A percentile compares a stretch with the other conserved stretches of the same genome.
Conservation (phyloP, 2,329 filamentous ascomycete genomes). For the Pseudocercospora macadamiae region DNA sequence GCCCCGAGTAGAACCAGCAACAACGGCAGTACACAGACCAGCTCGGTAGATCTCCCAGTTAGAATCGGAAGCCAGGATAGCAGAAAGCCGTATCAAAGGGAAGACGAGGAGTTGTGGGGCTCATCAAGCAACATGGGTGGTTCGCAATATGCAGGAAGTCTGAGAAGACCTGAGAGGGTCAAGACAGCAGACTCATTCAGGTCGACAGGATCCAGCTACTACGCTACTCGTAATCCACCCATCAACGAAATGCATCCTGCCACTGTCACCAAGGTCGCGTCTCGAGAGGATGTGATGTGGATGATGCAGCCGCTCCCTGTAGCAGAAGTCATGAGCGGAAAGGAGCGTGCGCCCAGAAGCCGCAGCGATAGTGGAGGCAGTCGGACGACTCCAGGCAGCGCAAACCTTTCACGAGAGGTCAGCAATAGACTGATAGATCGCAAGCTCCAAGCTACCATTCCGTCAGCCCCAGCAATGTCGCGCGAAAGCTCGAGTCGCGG, state of each 20-base stretch:
- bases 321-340: slow-evolving; percentile 88
- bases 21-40: slow-evolving; percentile 32
- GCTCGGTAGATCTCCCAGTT: slow-evolving; percentile 27
- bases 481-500: slow-evolving; percentile 39
- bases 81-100: slow-evolving; percentile 77
- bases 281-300: slow-evolving; percentile 71
- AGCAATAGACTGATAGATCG: slow-evolving; percentile 43
- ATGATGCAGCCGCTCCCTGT: slow-evolving; percentile 92
- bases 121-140: slow-evolving; percentile 35
- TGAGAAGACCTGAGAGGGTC: slow-evolving; percentile 43
- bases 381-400: slow-evolving; percentile 27
- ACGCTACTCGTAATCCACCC: slow-evolving; percentile 54
- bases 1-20: slow-evolving; percentile 44
- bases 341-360: slow-evolving; percentile 66
- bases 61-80: slow-evolving; percentile 41
- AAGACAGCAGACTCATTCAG: slow-evolving; percentile 18
- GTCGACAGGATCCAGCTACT: slow-evolving; percentile 34
- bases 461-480: slow-evolving; percentile 40
- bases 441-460: slow-evolving; percentile 29
- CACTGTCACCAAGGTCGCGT: slow-evolving; percentile 39
- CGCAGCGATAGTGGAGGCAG: slow-evolving; percentile 56
- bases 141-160: slow-evolving; percentile 21
- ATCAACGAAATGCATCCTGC: slow-evolving; percentile 70
- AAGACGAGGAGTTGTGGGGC: slow-evolving; percentile 88
- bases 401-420: slow-evolving; percentile 38